phyloP scores from a whole-genome alignment of 2,329 filamentous ascomycete species.

The Botrytis tulipae region DNA sequence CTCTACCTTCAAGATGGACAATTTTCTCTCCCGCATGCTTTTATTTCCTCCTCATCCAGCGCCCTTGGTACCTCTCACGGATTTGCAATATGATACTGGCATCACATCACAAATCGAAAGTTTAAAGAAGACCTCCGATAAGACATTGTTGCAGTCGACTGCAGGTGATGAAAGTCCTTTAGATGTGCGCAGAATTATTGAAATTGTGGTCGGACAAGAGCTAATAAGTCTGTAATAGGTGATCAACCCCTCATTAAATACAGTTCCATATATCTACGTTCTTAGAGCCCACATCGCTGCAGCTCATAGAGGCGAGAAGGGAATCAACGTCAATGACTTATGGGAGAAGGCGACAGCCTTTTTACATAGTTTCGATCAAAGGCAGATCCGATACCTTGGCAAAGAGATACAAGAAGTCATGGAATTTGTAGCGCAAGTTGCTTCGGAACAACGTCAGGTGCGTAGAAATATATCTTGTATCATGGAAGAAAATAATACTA shows the following conservation, averaged over 20 bases:
- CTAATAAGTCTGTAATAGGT: slow-evolving; percentile 29
- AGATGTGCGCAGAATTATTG: slow-evolving; percentile 37
- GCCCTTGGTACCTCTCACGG: slow-evolving; percentile 37
- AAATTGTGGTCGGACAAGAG: background rate
- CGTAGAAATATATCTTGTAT: slow-evolving; percentile 2
- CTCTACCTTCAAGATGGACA: slow-evolving; percentile 34
- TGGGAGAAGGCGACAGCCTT: slow-evolving; percentile 49
- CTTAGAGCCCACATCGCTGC: slow-evolving; percentile 49
- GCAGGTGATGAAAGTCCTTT: slow-evolving; percentile 40
- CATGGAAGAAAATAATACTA: slow-evolving; percentile 16
- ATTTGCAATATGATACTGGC: slow-evolving; percentile 45
- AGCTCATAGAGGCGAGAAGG: slow-evolving; percentile 38
- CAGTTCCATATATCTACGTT: slow-evolving; percentile 57
- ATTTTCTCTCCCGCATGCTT: slow-evolving; percentile 41
- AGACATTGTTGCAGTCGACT: slow-evolving; percentile 38
- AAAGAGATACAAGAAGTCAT: slow-evolving; percentile 47
- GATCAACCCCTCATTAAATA: slow-evolving; percentile 54
- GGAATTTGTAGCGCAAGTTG: slow-evolving; percentile 38
- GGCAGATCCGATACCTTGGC: slow-evolving; percentile 55
- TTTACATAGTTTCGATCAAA: slow-evolving; percentile 47
- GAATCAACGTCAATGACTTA: slow-evolving; percentile 37
- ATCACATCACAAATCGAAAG: slow-evolving; percentile 42
- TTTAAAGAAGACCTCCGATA: slow-evolving; percentile 41
- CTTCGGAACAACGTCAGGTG: slow-evolving; percentile 30
- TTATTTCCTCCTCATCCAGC: slow-evolving; percentile 43